These are phyloP conservation scores for Flaveria trinervia DNA, from an alignment of 129 eudicot species.

Conservation along the genomic window DNA sequence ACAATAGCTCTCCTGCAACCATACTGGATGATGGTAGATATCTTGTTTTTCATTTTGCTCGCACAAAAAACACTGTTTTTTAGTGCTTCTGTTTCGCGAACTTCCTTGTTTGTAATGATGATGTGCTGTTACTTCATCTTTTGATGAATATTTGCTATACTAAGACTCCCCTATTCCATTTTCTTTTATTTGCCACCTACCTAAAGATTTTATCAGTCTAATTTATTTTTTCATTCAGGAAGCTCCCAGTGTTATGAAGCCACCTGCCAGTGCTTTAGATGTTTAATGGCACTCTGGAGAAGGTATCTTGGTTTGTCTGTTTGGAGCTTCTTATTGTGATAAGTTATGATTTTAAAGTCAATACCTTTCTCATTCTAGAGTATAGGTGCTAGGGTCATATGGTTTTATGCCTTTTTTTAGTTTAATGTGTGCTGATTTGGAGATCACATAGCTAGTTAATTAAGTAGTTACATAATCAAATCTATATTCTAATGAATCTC, in stretches of 20 bases:
- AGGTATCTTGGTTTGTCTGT: constrained; percentile 89
- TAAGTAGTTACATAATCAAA: constrained; percentile 19
- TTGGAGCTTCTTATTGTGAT: constrained; percentile 49
- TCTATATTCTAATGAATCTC: constrained; percentile 49
- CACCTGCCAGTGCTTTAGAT: constrained; percentile 75
- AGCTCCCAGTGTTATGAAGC: constrained; percentile 74
- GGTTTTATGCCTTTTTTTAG: not conserved
- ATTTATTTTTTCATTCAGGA: constrained; percentile 77
- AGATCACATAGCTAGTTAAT: constrained; percentile 12
- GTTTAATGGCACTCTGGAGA: constrained; percentile 80
- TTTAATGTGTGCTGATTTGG: not conserved
- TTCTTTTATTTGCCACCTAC: constrained; percentile 15
- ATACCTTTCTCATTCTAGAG: not conserved
- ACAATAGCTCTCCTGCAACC: constrained; percentile 39
- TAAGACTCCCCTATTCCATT: not conserved
- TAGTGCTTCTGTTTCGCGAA: not conserved
- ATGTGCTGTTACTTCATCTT: constrained; percentile 20
- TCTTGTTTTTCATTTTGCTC: constrained; percentile 23
- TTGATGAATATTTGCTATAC: constrained; percentile 15
- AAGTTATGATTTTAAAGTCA: constrained; percentile 1
- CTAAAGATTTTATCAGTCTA: constrained; percentile 47
- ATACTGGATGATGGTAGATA: constrained; percentile 29
- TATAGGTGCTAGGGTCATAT: constrained; percentile 20
- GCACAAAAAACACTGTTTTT: constrained; percentile 16
- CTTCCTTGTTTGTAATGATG: constrained; percentile 11